Conservation (phyloP, 108 stramenopile species). For the Cyclotella atomus region DNA sequence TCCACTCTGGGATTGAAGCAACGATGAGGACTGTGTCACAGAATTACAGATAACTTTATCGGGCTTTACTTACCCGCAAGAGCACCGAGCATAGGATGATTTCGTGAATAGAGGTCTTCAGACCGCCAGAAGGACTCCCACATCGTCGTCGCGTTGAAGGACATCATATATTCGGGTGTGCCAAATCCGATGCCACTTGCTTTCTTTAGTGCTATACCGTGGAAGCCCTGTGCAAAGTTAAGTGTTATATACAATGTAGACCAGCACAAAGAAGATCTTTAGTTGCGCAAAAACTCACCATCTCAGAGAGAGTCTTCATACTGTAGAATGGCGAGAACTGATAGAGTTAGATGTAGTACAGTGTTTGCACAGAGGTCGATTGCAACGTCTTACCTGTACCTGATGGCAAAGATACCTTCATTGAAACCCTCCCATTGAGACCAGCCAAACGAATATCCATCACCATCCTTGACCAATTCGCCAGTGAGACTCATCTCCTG, state of each 20-base stretch:
- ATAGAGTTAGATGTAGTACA: background rate
- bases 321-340: background rate
- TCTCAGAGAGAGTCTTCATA: conserved; percentile 42
- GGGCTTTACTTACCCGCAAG: conserved; percentile 10
- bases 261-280: too few species aligned
- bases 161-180: conserved; percentile 49
- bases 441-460: background rate
- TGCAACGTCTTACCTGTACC: conserved; percentile 5
- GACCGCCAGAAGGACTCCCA: conserved; percentile 58
- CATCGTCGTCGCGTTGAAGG: conserved; percentile 53
- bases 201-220: conserved; percentile 35
- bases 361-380: background rate
- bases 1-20: too few species aligned
- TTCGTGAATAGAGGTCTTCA: conserved; percentile 39
- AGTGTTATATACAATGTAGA: background rate
- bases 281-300: conserved; percentile 12
- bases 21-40: too few species aligned
- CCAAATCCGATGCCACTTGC: conserved; percentile 31
- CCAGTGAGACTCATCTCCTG: conserved; percentile 24
- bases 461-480: conserved; percentile 6
- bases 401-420: conserved; percentile 43
- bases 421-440: conserved; percentile 41
- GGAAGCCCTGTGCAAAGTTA: conserved; percentile 16
- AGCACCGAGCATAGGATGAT: conserved; percentile 59
- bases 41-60: too few species aligned